A percentile compares a stretch with the other conserved stretches of the same genome.
phyloP scores from a whole-genome alignment of 192 early-diverging fungal genomes.

The Rhizoclosmatium globosum region DNA sequence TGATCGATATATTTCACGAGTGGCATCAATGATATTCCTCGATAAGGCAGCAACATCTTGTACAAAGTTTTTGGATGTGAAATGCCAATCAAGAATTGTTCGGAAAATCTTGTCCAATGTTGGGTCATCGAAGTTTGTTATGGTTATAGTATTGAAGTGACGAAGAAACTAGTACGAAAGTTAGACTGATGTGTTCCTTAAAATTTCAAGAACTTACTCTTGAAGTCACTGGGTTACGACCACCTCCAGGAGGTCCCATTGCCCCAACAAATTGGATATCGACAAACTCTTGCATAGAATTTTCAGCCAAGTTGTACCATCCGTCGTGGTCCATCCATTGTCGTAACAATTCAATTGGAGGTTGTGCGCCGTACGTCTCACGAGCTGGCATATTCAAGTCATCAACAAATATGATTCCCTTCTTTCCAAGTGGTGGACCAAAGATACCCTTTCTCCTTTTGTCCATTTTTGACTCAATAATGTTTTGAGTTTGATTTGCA shows the following conservation, averaged over 20 bases:
- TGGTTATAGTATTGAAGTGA: slow-evolving; percentile 66
- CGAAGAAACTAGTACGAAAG: slow-evolving; percentile 53
- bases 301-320: slow-evolving; percentile 67
- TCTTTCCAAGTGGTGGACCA: slow-evolving; percentile 66
- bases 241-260: slow-evolving; percentile 70
- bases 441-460: slow-evolving; percentile 66
- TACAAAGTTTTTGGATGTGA: slow-evolving; percentile 57
- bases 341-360: slow-evolving; percentile 66
- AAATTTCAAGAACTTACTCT: slow-evolving; percentile 39
- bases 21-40: slow-evolving; percentile 55
- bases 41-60: slow-evolving; percentile 48
- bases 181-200: neutral
- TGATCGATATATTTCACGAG: slow-evolving; percentile 58
- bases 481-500: slow-evolving; percentile 68
- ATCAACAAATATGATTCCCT: slow-evolving; percentile 64
- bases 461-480: slow-evolving; percentile 69
- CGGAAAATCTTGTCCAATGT: slow-evolving; percentile 61
- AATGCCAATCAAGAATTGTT: slow-evolving; percentile 66
- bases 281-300: slow-evolving; percentile 59
- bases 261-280: slow-evolving; percentile 69
- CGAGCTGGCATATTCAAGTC: slow-evolving; percentile 71
- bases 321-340: slow-evolving; percentile 74
- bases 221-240: slow-evolving; percentile 62
- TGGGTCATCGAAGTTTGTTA: slow-evolving; percentile 62
- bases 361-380: slow-evolving; percentile 67